These are phyloP conservation scores for Teunomyces kruisii DNA, from an alignment of 805 yeast genomes.

Conservation along the genomic window DNA sequence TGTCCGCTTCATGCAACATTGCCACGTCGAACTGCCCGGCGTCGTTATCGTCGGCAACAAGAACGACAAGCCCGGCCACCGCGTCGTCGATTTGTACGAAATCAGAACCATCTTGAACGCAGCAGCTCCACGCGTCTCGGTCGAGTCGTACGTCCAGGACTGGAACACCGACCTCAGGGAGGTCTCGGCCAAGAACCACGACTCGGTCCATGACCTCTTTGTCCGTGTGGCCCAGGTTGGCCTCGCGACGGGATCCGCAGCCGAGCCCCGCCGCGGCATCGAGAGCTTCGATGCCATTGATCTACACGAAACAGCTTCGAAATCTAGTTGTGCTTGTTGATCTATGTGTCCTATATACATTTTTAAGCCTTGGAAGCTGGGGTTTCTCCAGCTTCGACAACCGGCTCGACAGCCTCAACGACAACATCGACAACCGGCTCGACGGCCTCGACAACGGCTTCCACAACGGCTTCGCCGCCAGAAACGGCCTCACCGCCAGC, in stretches of 20 bases:
- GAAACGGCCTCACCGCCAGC: constrained; percentile 1
- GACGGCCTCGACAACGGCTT: too few species aligned
- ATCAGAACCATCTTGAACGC: constrained; percentile 31
- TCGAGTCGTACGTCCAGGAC: constrained; percentile 28
- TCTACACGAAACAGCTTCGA: constrained; percentile 11
- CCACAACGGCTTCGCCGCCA: too few species aligned
- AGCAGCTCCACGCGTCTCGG: constrained; percentile 12
- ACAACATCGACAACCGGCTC: background rate
- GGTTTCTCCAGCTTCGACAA: background rate
- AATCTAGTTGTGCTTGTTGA: constrained; percentile 22
- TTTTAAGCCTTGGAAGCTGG: background rate
- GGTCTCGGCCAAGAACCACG: constrained; percentile 29
- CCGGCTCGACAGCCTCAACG: background rate
- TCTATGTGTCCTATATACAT: background rate
- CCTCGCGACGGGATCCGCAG: constrained; percentile 13
- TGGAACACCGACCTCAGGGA: constrained; percentile 37
- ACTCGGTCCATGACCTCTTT: constrained; percentile 34
- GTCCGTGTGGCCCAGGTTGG: constrained; percentile 39
- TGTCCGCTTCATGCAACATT: constrained; percentile 45
- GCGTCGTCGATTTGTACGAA: constrained; percentile 38
- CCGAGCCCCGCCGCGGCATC: constrained; percentile 13
- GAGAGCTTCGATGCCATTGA: constrained; percentile 34
- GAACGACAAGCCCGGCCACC: constrained; percentile 34
- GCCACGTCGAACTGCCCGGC: constrained; percentile 48
- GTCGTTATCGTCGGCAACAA: constrained; percentile 57